Evolutionary conservation across 1,284 basidiomycete species (phyloP).

Genomic region (Papiliotrema nemorosa): DNA sequence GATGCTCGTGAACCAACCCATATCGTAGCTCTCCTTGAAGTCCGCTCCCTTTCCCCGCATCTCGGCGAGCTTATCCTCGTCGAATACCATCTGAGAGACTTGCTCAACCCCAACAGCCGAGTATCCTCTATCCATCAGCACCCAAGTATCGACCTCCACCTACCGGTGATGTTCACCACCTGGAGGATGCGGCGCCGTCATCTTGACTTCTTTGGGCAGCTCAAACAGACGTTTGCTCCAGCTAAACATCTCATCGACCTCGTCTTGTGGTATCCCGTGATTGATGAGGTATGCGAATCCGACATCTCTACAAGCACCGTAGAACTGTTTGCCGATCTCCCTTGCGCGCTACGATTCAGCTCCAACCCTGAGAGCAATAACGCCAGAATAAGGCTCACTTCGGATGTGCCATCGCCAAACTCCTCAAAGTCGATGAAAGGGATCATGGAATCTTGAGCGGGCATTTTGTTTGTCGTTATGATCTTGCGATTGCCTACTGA

Average conservation of each 20-base stretch:
- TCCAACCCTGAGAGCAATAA: background rate
- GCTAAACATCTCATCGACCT: constrained; percentile 57
- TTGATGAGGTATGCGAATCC: constrained; percentile 54
- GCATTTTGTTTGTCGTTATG: constrained; percentile 12
- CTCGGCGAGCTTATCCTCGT: constrained; percentile 45
- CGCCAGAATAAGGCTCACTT: constrained; percentile 2
- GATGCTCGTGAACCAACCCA: constrained; percentile 38
- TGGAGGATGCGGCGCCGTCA: constrained; percentile 58
- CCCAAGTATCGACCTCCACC: background rate
- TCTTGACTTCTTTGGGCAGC: constrained; percentile 55
- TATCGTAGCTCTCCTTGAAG: constrained; percentile 60
- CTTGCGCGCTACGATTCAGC: constrained; percentile 11
- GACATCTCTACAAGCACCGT: constrained; percentile 32
- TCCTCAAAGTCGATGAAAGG: constrained; percentile 32
- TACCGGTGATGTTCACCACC: constrained; percentile 48
- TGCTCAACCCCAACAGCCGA: constrained; percentile 42
- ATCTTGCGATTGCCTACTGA: background rate
- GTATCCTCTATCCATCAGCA: constrained; percentile 52
- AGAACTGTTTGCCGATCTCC: constrained; percentile 22
- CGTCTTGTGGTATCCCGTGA: constrained; percentile 50
- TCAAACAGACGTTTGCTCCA: constrained; percentile 56
- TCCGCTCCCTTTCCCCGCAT: constrained; percentile 52
- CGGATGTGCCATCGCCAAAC: constrained; percentile 24
- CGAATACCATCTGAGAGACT: constrained; percentile 34
- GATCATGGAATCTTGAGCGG: constrained; percentile 16